Evolutionary conservation across 441 rosid species (phyloP).

Genomic region (Pelargonium citronellum): DNA sequence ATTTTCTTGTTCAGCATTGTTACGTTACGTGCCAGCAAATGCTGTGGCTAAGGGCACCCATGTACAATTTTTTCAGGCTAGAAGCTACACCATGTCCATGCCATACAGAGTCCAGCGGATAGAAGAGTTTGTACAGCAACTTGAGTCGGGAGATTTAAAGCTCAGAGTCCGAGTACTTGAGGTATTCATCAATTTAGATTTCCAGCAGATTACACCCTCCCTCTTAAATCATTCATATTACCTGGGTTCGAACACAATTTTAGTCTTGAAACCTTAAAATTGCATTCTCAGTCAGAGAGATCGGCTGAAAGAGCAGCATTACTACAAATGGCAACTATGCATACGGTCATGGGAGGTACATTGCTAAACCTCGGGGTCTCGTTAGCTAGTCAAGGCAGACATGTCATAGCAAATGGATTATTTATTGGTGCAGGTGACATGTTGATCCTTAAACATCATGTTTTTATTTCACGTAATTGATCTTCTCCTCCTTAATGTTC

Average conservation of each 20-base stretch:
- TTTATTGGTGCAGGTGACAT: conserved; percentile 22
- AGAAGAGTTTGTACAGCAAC: conserved; percentile 26
- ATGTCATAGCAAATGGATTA: conserved; percentile 13
- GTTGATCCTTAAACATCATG: neutral
- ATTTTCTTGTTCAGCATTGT: neutral
- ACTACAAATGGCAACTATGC: conserved; percentile 27
- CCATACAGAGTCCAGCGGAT: conserved; percentile 26
- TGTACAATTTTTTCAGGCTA: conserved; percentile 14
- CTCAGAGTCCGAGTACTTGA: conserved; percentile 29
- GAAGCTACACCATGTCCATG: conserved; percentile 22
- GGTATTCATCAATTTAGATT: conserved; percentile 10
- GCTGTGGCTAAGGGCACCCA: neutral
- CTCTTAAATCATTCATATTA: no score
- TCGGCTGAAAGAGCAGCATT: conserved; percentile 22
- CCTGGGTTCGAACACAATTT: no score
- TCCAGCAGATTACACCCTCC: no score
- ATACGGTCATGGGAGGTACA: conserved; percentile 24
- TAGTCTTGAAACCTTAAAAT: neutral
- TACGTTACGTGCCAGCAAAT: conserved; percentile 3
- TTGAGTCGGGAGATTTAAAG: conserved; percentile 24
- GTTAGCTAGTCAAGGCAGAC: conserved; percentile 22
- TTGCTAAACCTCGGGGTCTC: conserved; percentile 24
- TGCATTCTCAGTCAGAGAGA: conserved; percentile 21
- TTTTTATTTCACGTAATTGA: neutral
- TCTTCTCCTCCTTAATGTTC: neutral